phyloP scores from a whole-genome alignment of 495 filamentous ascomycete genomes.

The Aspergillus nanangensis region DNA sequence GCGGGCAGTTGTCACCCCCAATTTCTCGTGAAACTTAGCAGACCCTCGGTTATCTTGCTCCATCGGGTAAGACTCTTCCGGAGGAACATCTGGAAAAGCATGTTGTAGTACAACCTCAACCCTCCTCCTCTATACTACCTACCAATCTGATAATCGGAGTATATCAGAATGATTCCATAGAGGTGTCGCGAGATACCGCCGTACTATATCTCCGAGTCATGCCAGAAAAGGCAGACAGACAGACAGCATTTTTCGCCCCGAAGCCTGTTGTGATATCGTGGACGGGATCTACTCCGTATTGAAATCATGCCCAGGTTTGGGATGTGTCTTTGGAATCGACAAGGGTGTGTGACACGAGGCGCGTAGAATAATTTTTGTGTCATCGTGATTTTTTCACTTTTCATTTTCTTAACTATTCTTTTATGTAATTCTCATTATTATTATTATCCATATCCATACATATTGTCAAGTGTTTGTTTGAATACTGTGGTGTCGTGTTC shows the following conservation, averaged over 20 bases:
- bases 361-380: no score
- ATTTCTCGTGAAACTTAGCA: constrained; percentile 1
- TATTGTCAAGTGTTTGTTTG: no score
- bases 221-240: background rate
- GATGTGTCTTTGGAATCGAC: background rate
- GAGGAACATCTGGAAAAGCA: background rate
- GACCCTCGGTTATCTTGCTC: constrained; percentile 1
- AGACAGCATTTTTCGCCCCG: background rate
- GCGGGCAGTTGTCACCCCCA: no score
- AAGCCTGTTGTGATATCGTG: background rate
- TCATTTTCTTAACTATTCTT: no score
- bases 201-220: no score
- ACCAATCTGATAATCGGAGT: no score
- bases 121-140: background rate
- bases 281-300: background rate
- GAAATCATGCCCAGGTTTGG: background rate
- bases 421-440: no score
- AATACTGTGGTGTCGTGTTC: no score
- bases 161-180: no score
- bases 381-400: no score
- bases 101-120: background rate
- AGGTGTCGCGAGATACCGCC: no score
- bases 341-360: background rate
- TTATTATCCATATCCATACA: no score
- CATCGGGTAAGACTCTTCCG: background rate